Conservation (phyloP, 2,329 filamentous ascomycete species). For the Cladophialophora yegresii region DNA sequence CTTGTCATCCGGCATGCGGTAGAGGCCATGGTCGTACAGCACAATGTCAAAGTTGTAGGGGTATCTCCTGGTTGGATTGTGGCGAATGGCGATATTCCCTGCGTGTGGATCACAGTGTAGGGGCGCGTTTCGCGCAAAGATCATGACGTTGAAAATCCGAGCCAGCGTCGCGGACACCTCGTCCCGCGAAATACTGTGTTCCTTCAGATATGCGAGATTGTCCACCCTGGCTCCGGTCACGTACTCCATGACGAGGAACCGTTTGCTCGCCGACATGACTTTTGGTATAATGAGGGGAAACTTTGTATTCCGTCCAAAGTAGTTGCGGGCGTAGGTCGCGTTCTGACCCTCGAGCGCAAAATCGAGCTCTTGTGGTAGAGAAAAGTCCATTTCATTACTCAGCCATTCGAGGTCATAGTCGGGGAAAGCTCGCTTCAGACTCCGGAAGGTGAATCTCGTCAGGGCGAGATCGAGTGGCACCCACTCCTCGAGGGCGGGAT, state of each 20-base stretch:
- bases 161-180: conserved; percentile 91
- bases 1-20: conserved; percentile 81
- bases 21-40: conserved; percentile 94
- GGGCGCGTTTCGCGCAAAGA: conserved; percentile 84
- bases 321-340: conserved; percentile 72
- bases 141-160: conserved; percentile 98
- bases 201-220: conserved; percentile 82
- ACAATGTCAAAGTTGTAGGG: conserved; percentile 87
- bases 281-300: conserved; percentile 85
- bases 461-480: conserved; percentile 82
- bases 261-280: conserved; percentile 83
- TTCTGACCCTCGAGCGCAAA: conserved; percentile 85
- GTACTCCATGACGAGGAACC: conserved; percentile 94
- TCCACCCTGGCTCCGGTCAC: conserved; percentile 84
- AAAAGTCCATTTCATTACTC: conserved; percentile 87
- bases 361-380: conserved; percentile 86
- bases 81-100: conserved; percentile 89
- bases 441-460: conserved; percentile 85
- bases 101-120: conserved; percentile 97
- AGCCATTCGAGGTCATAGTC: conserved; percentile 98
- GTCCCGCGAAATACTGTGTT: conserved; percentile 84
- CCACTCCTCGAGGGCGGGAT: conserved; percentile 87
- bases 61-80: conserved; percentile 63
- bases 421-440: conserved; percentile 88
- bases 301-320: conserved; percentile 73